A percentile compares a stretch with the other conserved stretches of the same genome.
These are phyloP conservation scores for Fusarium sp. DNA, from an alignment of 2,329 filamentous ascomycete genomes.

Conservation along the genomic window DNA sequence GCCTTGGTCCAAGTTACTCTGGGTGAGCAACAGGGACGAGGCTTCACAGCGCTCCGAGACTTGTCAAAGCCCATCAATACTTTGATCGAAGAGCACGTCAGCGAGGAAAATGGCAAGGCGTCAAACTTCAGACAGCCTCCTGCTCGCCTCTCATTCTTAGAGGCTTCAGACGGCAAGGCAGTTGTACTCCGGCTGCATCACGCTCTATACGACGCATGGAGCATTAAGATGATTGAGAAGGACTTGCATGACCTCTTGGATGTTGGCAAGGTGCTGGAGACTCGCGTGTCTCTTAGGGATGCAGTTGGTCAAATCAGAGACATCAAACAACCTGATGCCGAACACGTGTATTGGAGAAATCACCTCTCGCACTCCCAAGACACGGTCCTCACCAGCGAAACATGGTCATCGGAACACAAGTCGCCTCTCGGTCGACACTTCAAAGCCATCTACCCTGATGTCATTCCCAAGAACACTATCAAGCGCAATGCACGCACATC, in stretches of 20 bases:
- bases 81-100: background rate
- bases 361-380: background rate
- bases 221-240: constrained; percentile 20
- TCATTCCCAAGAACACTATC: background rate
- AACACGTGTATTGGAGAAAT: constrained; percentile 2
- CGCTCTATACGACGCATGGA: constrained; percentile 23
- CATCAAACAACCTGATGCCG: background rate
- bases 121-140: constrained; percentile 16
- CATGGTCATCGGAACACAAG: accelerated
- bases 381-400: background rate
- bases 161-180: constrained; percentile 4
- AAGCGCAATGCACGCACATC: background rate
- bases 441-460: constrained; percentile 3
- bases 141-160: background rate
- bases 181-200: constrained; percentile 23
- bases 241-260: background rate
- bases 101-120: background rate
- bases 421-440: background rate
- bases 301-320: background rate
- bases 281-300: background rate
- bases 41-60: background rate
- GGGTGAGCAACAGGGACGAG: background rate
- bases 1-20: constrained; percentile 9
- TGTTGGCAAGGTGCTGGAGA: background rate
- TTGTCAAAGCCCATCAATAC: background rate